Evolutionary conservation across 495 filamentous ascomycete genomes (phyloP).

Genomic region (Evansstolkia leycettana): DNA sequence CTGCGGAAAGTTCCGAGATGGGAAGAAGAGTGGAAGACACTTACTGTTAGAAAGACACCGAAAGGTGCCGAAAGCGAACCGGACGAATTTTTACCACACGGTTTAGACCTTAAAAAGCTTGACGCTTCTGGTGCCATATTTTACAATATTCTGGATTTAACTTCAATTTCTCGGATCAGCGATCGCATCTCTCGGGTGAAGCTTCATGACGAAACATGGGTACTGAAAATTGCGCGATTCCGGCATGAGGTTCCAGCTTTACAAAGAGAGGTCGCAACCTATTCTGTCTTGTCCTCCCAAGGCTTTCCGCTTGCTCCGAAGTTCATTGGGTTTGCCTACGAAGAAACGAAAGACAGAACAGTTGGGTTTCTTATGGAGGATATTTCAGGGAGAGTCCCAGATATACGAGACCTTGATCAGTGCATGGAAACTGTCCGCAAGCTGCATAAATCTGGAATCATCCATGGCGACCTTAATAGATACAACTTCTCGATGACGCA

Average conservation of each 20-base stretch:
- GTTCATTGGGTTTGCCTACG: slow-evolving; percentile 6
- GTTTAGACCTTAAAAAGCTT: slow-evolving; percentile 2
- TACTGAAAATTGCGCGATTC: slow-evolving; percentile 5
- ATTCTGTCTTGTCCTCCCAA: neutral
- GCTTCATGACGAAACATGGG: neutral
- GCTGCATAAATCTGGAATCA: slow-evolving; percentile 13
- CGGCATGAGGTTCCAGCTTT: slow-evolving; percentile 2
- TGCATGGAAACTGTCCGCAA: slow-evolving; percentile 7
- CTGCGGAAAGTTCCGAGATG: slow-evolving; percentile 3
- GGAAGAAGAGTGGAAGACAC: slow-evolving; percentile 6
- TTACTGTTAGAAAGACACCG: slow-evolving; percentile 1
- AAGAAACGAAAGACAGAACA: slow-evolving; percentile 4
- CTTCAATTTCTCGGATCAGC: slow-evolving; percentile 3
- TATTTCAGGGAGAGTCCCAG: neutral
- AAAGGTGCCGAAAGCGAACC: slow-evolving; percentile 3
- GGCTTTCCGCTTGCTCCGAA: slow-evolving; percentile 3
- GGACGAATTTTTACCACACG: slow-evolving; percentile 4
- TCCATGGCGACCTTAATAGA: slow-evolving; percentile 15
- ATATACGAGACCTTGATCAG: slow-evolving; percentile 3
- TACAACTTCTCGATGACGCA: slow-evolving; percentile 17
- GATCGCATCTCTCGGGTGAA: slow-evolving; percentile 2
- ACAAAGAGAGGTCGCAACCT: slow-evolving; percentile 2
- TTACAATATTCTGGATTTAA: slow-evolving; percentile 2
- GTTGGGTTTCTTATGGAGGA: slow-evolving; percentile 6
- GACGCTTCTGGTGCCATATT: neutral